Conservation (phyloP, 2,329 filamentous ascomycete genomes). For the Trichoderma sp. region DNA sequence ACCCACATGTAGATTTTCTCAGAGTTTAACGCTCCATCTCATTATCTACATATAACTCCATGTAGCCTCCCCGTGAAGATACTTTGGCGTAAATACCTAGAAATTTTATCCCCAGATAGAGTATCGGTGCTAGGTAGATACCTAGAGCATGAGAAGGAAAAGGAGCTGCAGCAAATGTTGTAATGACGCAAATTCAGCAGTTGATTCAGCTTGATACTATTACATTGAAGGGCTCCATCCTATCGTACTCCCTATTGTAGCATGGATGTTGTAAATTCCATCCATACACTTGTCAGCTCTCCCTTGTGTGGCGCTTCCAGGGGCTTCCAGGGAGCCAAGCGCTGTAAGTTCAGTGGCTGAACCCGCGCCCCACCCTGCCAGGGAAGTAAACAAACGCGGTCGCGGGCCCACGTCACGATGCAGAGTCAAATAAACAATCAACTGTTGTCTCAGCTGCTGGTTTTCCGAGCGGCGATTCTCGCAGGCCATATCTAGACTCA, state of each 20-base stretch:
- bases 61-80: no score
- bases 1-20: no score
- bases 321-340: neutral
- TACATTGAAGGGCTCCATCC: no score
- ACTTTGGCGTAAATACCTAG: no score
- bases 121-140: no score
- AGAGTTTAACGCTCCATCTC: no score
- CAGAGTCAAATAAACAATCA: slow-evolving; percentile 9
- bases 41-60: no score
- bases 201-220: no score
- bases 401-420: slow-evolving; percentile 2
- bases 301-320: neutral
- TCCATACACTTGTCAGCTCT: neutral
- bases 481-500: neutral
- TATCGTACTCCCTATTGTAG: neutral
- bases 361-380: neutral
- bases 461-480: neutral
- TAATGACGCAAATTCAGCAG: neutral
- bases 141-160: no score
- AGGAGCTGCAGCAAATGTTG: neutral
- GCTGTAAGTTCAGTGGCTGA: slow-evolving; percentile 1
- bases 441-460: neutral
- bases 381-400: slow-evolving; percentile 37
- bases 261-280: neutral
- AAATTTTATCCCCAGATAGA: no score